Percentiles rank a stretch among this genome's conserved stretches.
Conservation (phyloP, 306 rosid species). For the Dalbergia cultrata region DNA sequence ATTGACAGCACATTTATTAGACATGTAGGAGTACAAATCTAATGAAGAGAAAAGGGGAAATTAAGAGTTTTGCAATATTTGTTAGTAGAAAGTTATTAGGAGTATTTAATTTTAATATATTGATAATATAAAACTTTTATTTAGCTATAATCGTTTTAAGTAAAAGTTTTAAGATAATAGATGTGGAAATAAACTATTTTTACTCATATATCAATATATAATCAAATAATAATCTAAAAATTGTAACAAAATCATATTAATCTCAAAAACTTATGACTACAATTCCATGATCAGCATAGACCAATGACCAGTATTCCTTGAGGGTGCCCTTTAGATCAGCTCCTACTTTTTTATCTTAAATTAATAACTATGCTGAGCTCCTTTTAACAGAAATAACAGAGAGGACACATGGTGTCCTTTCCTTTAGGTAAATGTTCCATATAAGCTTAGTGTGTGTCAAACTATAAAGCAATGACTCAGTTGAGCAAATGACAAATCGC, state of each 20-base stretch:
- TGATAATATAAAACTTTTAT: too few relatives aligned
- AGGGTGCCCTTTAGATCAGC: conserved; percentile 15
- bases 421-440: neutral
- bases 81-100: too few relatives aligned
- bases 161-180: too few relatives aligned
- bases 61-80: neutral
- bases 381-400: conserved; percentile 41
- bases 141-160: too few relatives aligned
- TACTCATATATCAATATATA: too few relatives aligned
- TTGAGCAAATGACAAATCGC: conserved; percentile 48
- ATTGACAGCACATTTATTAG: too few relatives aligned
- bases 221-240: neutral
- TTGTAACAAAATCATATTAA: too few relatives aligned
- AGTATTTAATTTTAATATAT: too few relatives aligned
- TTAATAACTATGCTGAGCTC: conserved; percentile 33
- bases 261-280: conserved; percentile 9
- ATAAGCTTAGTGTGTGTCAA: conserved; percentile 22
- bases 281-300: neutral
- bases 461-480: conserved; percentile 40
- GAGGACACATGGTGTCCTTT: conserved; percentile 45
- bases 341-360: conserved; percentile 32
- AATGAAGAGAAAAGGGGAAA: neutral
- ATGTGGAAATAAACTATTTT: too few relatives aligned
- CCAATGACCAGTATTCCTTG: conserved; percentile 21
- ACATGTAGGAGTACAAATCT: neutral